These are phyloP conservation scores for Scutellaria barbata DNA, from an alignment of 257 asterid species.

Conservation along the genomic window DNA sequence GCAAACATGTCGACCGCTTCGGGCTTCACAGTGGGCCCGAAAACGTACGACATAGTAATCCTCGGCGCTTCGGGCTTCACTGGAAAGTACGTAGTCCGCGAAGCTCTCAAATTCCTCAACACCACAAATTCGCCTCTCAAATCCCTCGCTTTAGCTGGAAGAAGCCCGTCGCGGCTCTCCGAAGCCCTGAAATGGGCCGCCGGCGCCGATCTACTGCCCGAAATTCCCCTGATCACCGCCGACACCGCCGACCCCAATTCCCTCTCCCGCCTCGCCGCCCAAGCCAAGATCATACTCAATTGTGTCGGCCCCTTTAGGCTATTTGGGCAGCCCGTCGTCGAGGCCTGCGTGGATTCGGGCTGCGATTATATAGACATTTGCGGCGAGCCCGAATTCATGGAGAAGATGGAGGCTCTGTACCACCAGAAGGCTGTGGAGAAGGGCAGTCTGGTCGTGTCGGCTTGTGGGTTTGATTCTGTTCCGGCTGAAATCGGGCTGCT, in stretches of 20 bases:
- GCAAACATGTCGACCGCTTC: too few species aligned
- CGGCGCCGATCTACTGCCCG: constrained; percentile 58
- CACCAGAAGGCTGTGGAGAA: constrained; percentile 67
- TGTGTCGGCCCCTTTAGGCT: constrained; percentile 92
- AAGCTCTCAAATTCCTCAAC: constrained; percentile 82
- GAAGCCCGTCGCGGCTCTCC: constrained; percentile 62
- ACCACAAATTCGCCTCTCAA: constrained; percentile 69
- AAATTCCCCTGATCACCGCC: constrained; percentile 72
- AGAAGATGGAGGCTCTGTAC: constrained; percentile 66
- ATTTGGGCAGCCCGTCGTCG: constrained; percentile 82
- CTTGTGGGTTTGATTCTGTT: constrained; percentile 85
- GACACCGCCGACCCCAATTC: constrained; percentile 68
- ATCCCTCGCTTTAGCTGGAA: constrained; percentile 79
- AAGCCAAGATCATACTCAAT: constrained; percentile 59
- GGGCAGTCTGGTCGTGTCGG: constrained; percentile 73
- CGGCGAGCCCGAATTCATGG: constrained; percentile 97
- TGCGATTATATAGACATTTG: constrained; percentile 85
- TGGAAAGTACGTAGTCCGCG: constrained; percentile 80
- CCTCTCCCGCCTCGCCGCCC: constrained; percentile 63
- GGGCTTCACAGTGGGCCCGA: background rate
- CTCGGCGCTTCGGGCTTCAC: constrained; percentile 96
- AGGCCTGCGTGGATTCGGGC: constrained; percentile 74
- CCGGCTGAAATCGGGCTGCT: constrained; percentile 89
- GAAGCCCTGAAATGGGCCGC: constrained; percentile 74
- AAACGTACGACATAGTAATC: constrained; percentile 42